Percentiles rank a stretch among this genome's conserved stretches.
Evolutionary conservation across 2,329 filamentous ascomycete species (phyloP).

Genomic region (Botrytis deweyae): DNA sequence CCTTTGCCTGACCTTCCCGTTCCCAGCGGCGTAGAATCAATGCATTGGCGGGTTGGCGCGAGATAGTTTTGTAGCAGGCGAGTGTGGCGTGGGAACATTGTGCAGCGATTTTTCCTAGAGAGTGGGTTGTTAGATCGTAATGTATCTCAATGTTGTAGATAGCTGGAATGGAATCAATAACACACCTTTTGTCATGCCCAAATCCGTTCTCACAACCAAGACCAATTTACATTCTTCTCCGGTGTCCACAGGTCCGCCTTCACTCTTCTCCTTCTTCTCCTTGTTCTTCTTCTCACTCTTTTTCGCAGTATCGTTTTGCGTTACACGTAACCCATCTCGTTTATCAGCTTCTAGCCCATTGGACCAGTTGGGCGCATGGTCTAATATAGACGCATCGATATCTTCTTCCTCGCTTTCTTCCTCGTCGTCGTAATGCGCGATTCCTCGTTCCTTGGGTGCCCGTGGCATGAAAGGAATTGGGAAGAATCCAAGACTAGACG

Average conservation of each 20-base stretch:
- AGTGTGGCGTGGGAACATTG: conserved; percentile 96
- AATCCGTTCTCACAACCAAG: conserved; percentile 85
- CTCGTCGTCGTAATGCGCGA: conserved; percentile 58
- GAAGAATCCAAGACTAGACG: conserved; percentile 71
- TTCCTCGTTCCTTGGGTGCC: conserved; percentile 44
- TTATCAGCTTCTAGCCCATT: conserved; percentile 61
- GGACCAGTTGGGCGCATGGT: conserved; percentile 67
- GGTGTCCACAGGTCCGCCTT: conserved; percentile 34
- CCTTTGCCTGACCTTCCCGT: conserved; percentile 81
- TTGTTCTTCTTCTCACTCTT: conserved; percentile 48
- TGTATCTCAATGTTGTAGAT: background rate
- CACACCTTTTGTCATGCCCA: conserved; percentile 96
- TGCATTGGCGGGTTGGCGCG: conserved; percentile 54
- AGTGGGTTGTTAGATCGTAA: background rate
- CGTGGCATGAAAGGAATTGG: conserved; percentile 46
- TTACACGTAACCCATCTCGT: conserved; percentile 52
- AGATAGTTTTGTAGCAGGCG: conserved; percentile 89
- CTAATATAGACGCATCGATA: conserved; percentile 56
- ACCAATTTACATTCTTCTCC: conserved; percentile 92
- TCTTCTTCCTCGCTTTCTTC: conserved; percentile 70
- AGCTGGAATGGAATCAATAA: conserved; percentile 25
- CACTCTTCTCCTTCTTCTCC: conserved; percentile 40
- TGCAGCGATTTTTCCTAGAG: conserved; percentile 88
- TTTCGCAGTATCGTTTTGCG: conserved; percentile 39
- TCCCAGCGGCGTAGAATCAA: conserved; percentile 82